Conservation (phyloP, 768 basidiomycete species). For the Jaapia argillacea region DNA sequence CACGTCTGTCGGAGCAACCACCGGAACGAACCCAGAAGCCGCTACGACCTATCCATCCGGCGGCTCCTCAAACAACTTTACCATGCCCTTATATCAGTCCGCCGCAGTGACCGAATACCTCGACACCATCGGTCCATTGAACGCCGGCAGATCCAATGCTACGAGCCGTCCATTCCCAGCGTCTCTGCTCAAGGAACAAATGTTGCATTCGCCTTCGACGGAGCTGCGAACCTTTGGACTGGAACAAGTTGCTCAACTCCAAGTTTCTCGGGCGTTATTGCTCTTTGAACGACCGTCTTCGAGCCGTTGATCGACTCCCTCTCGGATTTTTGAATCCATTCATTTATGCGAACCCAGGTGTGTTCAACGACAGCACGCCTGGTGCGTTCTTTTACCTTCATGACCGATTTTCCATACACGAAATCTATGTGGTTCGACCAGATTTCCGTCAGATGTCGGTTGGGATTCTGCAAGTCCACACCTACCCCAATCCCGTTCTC, state of each 20-base stretch:
- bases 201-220: constrained; percentile 17
- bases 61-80: constrained; percentile 26
- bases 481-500: neutral
- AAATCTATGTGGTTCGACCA: constrained; percentile 16
- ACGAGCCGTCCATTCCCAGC: constrained; percentile 37
- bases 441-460: constrained; percentile 17
- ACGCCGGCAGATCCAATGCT: constrained; percentile 19
- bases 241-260: constrained; percentile 25
- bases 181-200: constrained; percentile 28
- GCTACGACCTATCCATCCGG: constrained; percentile 23
- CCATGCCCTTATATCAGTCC: constrained; percentile 25
- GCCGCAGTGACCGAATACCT: constrained; percentile 27
- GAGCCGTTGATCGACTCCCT: constrained; percentile 14
- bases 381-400: constrained; percentile 14
- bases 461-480: constrained; percentile 22
- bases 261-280: constrained; percentile 21
- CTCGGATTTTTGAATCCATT: constrained; percentile 28
- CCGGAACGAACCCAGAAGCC: constrained; percentile 17
- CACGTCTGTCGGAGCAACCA: constrained; percentile 26
- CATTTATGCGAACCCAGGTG: constrained; percentile 19
- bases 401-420: constrained; percentile 9
- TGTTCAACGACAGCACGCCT: constrained; percentile 22
- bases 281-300: constrained; percentile 24
- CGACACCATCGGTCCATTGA: constrained; percentile 16
- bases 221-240: constrained; percentile 10